A percentile compares a stretch with the other conserved stretches of the same genome.
Conservation (phyloP, 495 filamentous ascomycete species). For the Neurospora sp. region DNA sequence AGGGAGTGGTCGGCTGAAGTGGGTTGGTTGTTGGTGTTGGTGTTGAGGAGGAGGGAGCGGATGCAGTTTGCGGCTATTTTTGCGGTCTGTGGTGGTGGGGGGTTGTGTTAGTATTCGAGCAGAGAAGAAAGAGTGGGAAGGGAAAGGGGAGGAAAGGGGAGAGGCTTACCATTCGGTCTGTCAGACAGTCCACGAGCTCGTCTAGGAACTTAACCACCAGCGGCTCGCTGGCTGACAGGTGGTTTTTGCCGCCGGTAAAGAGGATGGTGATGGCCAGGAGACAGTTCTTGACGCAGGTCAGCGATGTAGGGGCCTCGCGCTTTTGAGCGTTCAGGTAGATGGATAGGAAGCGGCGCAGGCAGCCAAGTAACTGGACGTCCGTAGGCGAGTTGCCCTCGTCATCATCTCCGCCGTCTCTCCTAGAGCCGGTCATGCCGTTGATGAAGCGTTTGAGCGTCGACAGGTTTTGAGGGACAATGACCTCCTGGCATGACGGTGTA, state of each 20-base stretch:
- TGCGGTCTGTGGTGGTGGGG: constrained; percentile 43
- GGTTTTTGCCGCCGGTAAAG: constrained; percentile 65
- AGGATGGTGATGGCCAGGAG: constrained; percentile 82
- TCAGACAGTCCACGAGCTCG: constrained; percentile 75
- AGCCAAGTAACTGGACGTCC: constrained; percentile 51
- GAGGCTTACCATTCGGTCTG: constrained; percentile 53
- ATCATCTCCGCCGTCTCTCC: constrained; percentile 14
- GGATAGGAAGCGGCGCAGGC: constrained; percentile 64
- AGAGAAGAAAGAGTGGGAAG: not conserved
- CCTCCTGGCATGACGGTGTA: constrained; percentile 72
- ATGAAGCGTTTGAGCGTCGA: constrained; percentile 91
- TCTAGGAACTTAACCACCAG: constrained; percentile 58
- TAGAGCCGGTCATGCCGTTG: constrained; percentile 49
- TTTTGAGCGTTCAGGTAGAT: constrained; percentile 77
- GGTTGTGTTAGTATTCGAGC: constrained; percentile 1
- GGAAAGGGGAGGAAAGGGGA: not conserved
- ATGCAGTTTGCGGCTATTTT: constrained; percentile 84
- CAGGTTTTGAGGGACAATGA: constrained; percentile 81
- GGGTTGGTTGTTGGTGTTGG: constrained; percentile 28
- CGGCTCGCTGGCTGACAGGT: constrained; percentile 61
- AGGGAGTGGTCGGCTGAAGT: constrained; percentile 63
- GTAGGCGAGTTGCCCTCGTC: constrained; percentile 23
- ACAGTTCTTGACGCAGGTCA: constrained; percentile 87
- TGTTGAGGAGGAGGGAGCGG: constrained; percentile 63
- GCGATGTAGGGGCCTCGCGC: constrained; percentile 65